Base-by-base conservation (phyloP, 192 early-diverging fungal species). In the Linnemannia exigua region DNA sequence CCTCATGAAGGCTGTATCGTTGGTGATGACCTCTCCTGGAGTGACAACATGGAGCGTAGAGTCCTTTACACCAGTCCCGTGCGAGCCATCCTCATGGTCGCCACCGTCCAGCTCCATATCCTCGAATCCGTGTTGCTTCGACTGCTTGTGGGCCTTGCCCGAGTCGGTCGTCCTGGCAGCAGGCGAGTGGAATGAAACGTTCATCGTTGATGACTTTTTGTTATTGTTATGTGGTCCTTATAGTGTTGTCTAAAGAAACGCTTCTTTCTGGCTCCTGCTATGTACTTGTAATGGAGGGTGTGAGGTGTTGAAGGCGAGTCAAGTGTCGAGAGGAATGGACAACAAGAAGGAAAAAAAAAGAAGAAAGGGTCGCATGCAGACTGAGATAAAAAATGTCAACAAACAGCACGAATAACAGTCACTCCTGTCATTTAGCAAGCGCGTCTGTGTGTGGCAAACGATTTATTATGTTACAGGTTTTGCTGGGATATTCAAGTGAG, bases 1-100 rank as follows among this genome's bases (percentile, higher is more conserved):
- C 92, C 93, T 88, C 95, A 96, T 96, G 87, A 92, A 96, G 46
- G 92, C 91, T n/a, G 92, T 79, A 82, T 96, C 95, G 3, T 85
- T 66, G 3, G 95, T 95, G 41, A 97, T 90, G 8, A 90, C 88
- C 80, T 97, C 93, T 82, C 95, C 96, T 17, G 96, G 95, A 44
- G 94, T 95, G 5, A 97, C 94, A 31, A 96, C 79, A 35, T 89
- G 89, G 33, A 81, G 44, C 15, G 72, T 68, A 19, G 73, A 58
- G 37, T 75, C 73, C 47, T 79, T 79, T 17, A 50, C 52, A 28
- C 12, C 46, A 20, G 74, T 28, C n/a, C 19, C 54, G 15, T 47
- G 41, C 0, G 72, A 22, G 51, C 50, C 69, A 63, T 63, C 58
- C 31, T 72, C 73, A 33, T 70, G 67, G 41, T 70, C 77, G 31